Percentiles rank a stretch among this genome's conserved stretches.
Conservation (phyloP, 352 stramenopile genomes). For the Pythium sukuiense region DNA sequence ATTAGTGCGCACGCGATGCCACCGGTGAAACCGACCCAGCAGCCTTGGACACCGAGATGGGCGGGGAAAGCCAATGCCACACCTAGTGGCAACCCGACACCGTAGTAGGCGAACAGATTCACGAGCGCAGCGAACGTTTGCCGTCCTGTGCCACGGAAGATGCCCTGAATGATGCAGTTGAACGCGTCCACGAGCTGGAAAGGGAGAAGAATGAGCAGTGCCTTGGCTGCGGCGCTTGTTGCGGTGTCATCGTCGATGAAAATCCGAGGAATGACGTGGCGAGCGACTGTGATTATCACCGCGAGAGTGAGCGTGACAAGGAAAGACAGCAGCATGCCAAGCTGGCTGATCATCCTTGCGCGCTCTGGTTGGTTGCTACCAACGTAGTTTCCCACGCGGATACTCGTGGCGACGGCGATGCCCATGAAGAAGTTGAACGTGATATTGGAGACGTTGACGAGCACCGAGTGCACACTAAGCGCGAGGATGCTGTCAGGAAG, state of each 20-base stretch:
- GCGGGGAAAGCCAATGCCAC: slow-evolving; percentile 53
- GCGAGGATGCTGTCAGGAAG: slow-evolving; percentile 51
- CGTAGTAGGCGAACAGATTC: slow-evolving; percentile 78
- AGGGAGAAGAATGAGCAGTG: slow-evolving; percentile 46
- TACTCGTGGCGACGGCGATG: slow-evolving; percentile 22
- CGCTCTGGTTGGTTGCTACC: slow-evolving; percentile 19
- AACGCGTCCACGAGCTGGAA: slow-evolving; percentile 53
- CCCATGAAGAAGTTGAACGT: slow-evolving; percentile 64
- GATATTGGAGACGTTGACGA: slow-evolving; percentile 61
- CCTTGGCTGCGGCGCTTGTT: slow-evolving; percentile 36
- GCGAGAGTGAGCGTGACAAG: slow-evolving; percentile 31
- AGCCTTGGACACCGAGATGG: slow-evolving; percentile 46
- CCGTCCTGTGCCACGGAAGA: slow-evolving; percentile 63
- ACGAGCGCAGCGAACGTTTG: slow-evolving; percentile 60
- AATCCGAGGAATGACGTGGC: slow-evolving; percentile 28
- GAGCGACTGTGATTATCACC: slow-evolving; percentile 28
- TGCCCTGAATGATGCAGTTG: slow-evolving; percentile 56
- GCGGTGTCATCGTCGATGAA: slow-evolving; percentile 52
- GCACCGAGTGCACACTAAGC: slow-evolving; percentile 58
- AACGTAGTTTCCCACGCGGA: slow-evolving; percentile 21
- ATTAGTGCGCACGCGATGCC: slow-evolving; percentile 30
- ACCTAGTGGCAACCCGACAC: slow-evolving; percentile 66
- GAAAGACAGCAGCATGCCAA: slow-evolving; percentile 38
- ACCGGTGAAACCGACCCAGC: slow-evolving; percentile 58
- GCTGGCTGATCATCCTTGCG: slow-evolving; percentile 41